Percentiles rank a stretch among this genome's conserved stretches.
Conservation (phyloP, 129 eudicot species). For the Centrapalus pauciflorus region DNA sequence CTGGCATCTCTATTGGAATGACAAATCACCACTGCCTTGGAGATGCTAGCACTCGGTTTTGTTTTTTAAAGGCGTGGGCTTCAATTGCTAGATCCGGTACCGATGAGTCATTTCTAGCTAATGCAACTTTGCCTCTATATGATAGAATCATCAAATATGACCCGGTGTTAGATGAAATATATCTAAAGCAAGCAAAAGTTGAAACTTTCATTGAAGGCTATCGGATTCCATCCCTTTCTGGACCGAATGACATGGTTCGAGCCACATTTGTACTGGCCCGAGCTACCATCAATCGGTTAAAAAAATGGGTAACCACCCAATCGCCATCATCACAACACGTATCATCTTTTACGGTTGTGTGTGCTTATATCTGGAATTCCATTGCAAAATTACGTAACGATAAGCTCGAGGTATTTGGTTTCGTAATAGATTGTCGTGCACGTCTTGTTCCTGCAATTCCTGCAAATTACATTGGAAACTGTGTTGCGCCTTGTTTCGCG, state of each 20-base stretch:
- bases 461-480: neutral
- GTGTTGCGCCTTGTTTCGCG: neutral
- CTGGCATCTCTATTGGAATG: constrained; percentile 34
- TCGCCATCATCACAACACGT: constrained; percentile 12
- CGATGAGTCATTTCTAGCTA: constrained; percentile 5
- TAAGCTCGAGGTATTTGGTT: neutral
- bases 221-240: neutral
- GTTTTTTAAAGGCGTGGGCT: constrained; percentile 36
- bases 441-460: constrained; percentile 13
- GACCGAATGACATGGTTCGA: constrained; percentile 19
- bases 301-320: neutral
- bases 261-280: constrained; percentile 22
- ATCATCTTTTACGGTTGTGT: constrained; percentile 24
- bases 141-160: constrained; percentile 24
- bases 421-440: neutral
- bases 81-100: constrained; percentile 12
- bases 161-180: neutral
- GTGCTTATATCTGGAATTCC: constrained; percentile 32
- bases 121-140: constrained; percentile 20
- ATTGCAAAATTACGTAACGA: constrained; percentile 11
- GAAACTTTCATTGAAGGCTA: neutral
- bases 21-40: constrained; percentile 25
- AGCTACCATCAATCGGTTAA: constrained; percentile 15
- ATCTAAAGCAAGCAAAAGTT: neutral
- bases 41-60: constrained; percentile 27